Percentiles rank a stretch among this genome's conserved stretches.
Conservation (phyloP, 768 basidiomycete species). For the Tephrocybe rancida region DNA sequence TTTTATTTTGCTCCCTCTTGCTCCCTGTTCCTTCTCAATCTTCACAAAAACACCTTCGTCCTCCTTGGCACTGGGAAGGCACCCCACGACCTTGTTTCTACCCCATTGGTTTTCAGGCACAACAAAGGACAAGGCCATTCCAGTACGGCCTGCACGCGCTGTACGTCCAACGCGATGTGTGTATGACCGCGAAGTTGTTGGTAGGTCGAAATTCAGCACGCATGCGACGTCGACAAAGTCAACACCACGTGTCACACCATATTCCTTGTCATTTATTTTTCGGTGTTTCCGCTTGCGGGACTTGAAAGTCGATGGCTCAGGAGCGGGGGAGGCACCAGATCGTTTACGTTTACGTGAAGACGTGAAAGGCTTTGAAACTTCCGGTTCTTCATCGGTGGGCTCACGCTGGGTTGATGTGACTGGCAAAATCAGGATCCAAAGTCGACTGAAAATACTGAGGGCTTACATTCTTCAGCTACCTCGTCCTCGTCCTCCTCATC, state of each 20-base stretch:
- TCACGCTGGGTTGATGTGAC: slow-evolving; percentile 61
- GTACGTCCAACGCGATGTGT: slow-evolving; percentile 97
- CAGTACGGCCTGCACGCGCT: slow-evolving; percentile 92
- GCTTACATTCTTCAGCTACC: slow-evolving; percentile 37
- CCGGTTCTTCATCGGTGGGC: slow-evolving; percentile 24
- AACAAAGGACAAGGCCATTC: slow-evolving; percentile 89
- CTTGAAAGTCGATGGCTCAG: slow-evolving; percentile 35
- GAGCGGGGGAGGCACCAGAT: slow-evolving; percentile 34
- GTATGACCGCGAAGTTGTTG: slow-evolving; percentile 82
- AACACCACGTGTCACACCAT: slow-evolving; percentile 93
- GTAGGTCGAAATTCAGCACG: slow-evolving; percentile 98
- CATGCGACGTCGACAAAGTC: slow-evolving; percentile 98
- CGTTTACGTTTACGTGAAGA: slow-evolving; percentile 61
- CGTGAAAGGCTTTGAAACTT: slow-evolving; percentile 19
- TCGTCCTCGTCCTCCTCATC: slow-evolving; percentile 42
- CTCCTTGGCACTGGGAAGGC: slow-evolving; percentile 64
- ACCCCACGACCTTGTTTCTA: slow-evolving; percentile 72
- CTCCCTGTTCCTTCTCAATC: slow-evolving; percentile 77
- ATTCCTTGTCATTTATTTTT: slow-evolving; percentile 69
- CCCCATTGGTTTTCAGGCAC: slow-evolving; percentile 72
- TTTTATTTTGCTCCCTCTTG: slow-evolving; percentile 62
- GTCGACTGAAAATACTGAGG: not conserved
- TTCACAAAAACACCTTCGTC: slow-evolving; percentile 80
- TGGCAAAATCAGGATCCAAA: slow-evolving; percentile 22
- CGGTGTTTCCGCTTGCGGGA: slow-evolving; percentile 53